Conservation (phyloP, 345 rosid genomes). For the Dovyalis caffra region DNA sequence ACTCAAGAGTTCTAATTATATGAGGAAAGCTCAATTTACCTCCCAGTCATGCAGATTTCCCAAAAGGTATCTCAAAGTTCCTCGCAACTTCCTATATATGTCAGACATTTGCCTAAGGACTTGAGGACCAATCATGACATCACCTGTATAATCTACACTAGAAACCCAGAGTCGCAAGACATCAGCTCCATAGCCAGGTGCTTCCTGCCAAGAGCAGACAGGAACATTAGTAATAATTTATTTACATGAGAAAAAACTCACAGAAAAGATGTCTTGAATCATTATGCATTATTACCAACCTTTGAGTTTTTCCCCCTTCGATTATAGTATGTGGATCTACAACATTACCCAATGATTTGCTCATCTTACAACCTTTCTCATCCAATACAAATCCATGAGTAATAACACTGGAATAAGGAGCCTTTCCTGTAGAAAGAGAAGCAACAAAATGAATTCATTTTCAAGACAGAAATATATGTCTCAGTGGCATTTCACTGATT, state of each 20-base stretch:
- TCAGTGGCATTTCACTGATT: neutral
- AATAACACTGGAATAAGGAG: constrained; percentile 77
- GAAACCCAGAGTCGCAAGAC: constrained; percentile 97
- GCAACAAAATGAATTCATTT: neutral
- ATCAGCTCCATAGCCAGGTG: constrained; percentile 95
- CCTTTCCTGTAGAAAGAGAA: constrained; percentile 58
- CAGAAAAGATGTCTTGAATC: constrained; percentile 9
- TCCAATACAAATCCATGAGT: constrained; percentile 98
- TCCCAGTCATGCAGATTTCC: constrained; percentile 95
- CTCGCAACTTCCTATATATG: constrained; percentile 84
- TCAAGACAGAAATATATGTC: neutral
- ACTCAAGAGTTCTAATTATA: neutral
- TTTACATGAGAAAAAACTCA: neutral
- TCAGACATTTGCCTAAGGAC: constrained; percentile 89
- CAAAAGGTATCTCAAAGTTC: constrained; percentile 86
- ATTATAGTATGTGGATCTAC: constrained; percentile 78
- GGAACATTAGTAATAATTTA: constrained; percentile 9
- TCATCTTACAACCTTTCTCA: constrained; percentile 96
- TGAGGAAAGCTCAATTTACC: constrained; percentile 37
- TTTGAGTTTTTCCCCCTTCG: constrained; percentile 80
- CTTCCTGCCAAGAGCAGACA: constrained; percentile 57
- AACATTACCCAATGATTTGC: constrained; percentile 93
- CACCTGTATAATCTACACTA: constrained; percentile 90
- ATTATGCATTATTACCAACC: constrained; percentile 39
- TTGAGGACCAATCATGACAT: constrained; percentile 83